Evolutionary conservation across 495 filamentous ascomycete species (phyloP).

Genomic region (Penicillium tannophilum): DNA sequence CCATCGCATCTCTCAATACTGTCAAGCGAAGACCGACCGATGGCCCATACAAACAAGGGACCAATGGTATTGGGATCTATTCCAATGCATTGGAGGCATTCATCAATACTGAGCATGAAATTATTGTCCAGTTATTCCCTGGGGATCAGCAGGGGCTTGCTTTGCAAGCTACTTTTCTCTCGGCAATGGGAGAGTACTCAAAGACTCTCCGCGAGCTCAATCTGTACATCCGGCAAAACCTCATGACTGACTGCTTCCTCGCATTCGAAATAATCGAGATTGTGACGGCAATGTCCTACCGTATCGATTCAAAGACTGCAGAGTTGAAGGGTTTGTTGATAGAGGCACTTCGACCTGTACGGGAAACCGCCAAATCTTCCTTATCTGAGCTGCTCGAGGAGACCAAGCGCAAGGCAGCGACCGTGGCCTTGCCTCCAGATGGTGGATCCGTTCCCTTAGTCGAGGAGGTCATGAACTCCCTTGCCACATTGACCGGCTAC

Average conservation of each 20-base stretch:
- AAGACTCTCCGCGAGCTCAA: slow-evolving; percentile 89
- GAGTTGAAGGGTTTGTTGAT: slow-evolving; percentile 82
- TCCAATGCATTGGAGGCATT: slow-evolving; percentile 83
- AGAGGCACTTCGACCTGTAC: slow-evolving; percentile 83
- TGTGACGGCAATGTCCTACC: slow-evolving; percentile 75
- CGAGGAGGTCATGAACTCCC: slow-evolving; percentile 80
- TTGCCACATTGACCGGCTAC: slow-evolving; percentile 86
- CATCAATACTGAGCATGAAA: slow-evolving; percentile 85
- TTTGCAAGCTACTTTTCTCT: slow-evolving; percentile 73
- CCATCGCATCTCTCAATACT: slow-evolving; percentile 84
- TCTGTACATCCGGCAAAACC: slow-evolving; percentile 78
- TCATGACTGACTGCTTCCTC: slow-evolving; percentile 92
- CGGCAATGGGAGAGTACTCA: slow-evolving; percentile 75
- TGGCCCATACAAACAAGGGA: slow-evolving; percentile 84
- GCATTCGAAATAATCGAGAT: slow-evolving; percentile 96
- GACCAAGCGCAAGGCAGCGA: slow-evolving; percentile 67
- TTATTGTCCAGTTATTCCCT: slow-evolving; percentile 79
- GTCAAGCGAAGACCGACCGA: slow-evolving; percentile 78
- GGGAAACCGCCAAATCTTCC: slow-evolving; percentile 88
- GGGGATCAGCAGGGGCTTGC: slow-evolving; percentile 80
- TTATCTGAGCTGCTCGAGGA: slow-evolving; percentile 85
- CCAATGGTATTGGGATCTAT: slow-evolving; percentile 90
- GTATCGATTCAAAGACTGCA: slow-evolving; percentile 77
- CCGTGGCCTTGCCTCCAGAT: slow-evolving; percentile 70
- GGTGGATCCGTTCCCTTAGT: slow-evolving; percentile 78